Evolutionary conservation across 192 early-diverging fungal species (phyloP).

Genomic region (Funneliformis mosseae): DNA sequence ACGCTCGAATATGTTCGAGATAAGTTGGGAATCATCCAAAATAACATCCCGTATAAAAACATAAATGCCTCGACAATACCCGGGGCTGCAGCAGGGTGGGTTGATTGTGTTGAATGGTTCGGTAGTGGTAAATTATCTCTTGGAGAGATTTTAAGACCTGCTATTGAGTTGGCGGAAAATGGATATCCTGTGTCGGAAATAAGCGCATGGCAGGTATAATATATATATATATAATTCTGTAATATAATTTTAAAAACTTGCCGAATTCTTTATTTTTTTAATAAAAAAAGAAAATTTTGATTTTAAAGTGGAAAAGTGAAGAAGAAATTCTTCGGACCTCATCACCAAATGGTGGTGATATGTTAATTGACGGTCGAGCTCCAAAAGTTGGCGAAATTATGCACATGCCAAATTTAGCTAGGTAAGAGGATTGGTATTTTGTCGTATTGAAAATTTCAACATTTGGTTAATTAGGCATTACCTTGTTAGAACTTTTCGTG

Average conservation of each 20-base stretch:
- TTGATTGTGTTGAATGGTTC: constrained; percentile 63
- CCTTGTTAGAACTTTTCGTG: constrained; percentile 49
- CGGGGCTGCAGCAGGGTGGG: constrained; percentile 76
- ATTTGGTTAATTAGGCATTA: not conserved
- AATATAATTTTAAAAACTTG: not conserved
- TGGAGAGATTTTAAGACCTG: constrained; percentile 62
- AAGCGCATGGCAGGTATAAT: constrained; percentile 38
- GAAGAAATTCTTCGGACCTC: constrained; percentile 33
- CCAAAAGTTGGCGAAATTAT: constrained; percentile 67
- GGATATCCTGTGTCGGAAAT: constrained; percentile 65
- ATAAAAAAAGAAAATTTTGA: constrained; percentile 5
- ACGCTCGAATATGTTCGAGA: constrained; percentile 51
- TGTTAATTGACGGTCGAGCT: constrained; percentile 54
- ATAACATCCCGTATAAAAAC: constrained; percentile 44
- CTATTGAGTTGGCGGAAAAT: constrained; percentile 68
- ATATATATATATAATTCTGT: not conserved
- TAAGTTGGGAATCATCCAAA: constrained; percentile 34
- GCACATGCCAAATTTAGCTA: constrained; percentile 56
- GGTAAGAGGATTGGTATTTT: constrained; percentile 38
- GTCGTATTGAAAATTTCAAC: not conserved
- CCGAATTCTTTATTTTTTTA: not conserved
- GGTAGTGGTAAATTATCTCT: constrained; percentile 63
- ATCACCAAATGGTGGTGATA: constrained; percentile 52
- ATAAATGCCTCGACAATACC: constrained; percentile 68
- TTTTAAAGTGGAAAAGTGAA: constrained; percentile 42